A percentile compares a stretch with the other conserved stretches of the same genome.
phyloP scores from a whole-genome alignment of 352 stramenopile species.

The Phytophthora crassamura region DNA sequence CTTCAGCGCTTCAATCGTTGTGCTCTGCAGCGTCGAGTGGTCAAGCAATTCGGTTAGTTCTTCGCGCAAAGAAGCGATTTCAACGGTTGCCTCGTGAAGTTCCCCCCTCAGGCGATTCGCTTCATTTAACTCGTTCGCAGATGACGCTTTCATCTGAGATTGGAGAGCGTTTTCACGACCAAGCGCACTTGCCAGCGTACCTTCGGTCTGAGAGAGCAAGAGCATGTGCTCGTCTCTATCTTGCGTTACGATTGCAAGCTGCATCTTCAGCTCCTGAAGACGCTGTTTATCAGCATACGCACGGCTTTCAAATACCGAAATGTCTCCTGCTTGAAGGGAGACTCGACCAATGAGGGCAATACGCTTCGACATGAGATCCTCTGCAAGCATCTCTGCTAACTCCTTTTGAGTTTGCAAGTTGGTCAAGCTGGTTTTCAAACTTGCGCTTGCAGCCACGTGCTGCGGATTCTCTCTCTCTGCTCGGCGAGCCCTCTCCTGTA shows the following conservation, averaged over 20 bases:
- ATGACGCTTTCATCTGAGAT: constrained; percentile 7
- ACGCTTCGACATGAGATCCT: constrained; percentile 4
- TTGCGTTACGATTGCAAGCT: background rate
- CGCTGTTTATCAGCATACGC: background rate
- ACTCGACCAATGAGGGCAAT: background rate
- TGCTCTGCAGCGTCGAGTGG: constrained; percentile 28
- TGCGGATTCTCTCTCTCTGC: background rate
- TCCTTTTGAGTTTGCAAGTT: constrained; percentile 13
- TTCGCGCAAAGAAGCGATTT: constrained; percentile 29
- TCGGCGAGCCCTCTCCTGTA: background rate
- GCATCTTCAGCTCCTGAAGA: constrained; percentile 13
- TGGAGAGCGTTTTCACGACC: constrained; percentile 20
- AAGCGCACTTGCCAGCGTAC: constrained; percentile 13
- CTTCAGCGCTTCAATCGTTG: constrained; percentile 23
- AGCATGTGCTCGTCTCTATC: constrained; percentile 13
- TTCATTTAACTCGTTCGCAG: constrained; percentile 15
- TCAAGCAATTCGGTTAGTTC: constrained; percentile 32
- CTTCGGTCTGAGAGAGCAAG: constrained; percentile 28
- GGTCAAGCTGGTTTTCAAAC: background rate
- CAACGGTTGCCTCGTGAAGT: constrained; percentile 26
- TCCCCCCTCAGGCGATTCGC: constrained; percentile 29
- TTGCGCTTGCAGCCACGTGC: background rate
- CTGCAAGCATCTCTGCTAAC: constrained; percentile 6
- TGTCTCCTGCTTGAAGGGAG: constrained; percentile 1
- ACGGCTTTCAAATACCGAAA: constrained; percentile 1